These are phyloP conservation scores for Cardiospermum halicacabum DNA, from an alignment of 345 rosid genomes.

Conservation along the genomic window DNA sequence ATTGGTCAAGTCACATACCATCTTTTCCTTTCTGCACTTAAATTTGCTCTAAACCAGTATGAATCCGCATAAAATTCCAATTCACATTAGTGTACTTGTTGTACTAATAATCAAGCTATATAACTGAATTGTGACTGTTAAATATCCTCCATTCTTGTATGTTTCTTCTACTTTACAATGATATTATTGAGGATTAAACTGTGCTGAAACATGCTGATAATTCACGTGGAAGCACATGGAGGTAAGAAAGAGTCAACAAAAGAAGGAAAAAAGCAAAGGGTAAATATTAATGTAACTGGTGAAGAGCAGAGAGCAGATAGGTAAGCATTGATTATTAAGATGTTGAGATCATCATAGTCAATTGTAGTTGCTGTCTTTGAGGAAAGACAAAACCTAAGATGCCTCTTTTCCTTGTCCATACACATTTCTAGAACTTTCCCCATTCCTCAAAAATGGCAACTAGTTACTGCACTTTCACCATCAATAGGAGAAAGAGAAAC, in stretches of 20 bases:
- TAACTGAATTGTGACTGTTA: background rate
- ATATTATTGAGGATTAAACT: too few species aligned
- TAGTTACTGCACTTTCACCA: slow-evolving; percentile 52
- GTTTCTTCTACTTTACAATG: background rate
- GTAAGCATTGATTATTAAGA: too few species aligned
- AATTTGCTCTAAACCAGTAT: background rate
- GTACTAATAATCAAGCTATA: background rate
- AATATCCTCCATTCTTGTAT: background rate
- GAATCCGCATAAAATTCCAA: background rate
- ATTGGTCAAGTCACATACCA: background rate
- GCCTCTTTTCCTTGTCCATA: slow-evolving; percentile 61
- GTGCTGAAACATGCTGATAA: too few species aligned
- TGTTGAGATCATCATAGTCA: slow-evolving; percentile 19
- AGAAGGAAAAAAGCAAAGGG: slow-evolving; percentile 1
- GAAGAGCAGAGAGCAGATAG: slow-evolving; percentile 8
- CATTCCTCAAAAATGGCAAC: slow-evolving; percentile 39
- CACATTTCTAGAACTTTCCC: slow-evolving; percentile 65
- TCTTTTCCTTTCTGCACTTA: too few species aligned
- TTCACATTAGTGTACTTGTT: background rate
- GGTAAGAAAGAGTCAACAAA: background rate
- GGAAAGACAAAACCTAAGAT: slow-evolving; percentile 77
- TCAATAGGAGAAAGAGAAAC: slow-evolving; percentile 26
- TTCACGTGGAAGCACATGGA: slow-evolving; percentile 22
- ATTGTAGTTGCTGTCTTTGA: slow-evolving; percentile 35
- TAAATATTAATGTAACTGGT: background rate